These are phyloP conservation scores for Euryodendron excelsum DNA, from an alignment of 148 eudicot species.

Conservation along the genomic window DNA sequence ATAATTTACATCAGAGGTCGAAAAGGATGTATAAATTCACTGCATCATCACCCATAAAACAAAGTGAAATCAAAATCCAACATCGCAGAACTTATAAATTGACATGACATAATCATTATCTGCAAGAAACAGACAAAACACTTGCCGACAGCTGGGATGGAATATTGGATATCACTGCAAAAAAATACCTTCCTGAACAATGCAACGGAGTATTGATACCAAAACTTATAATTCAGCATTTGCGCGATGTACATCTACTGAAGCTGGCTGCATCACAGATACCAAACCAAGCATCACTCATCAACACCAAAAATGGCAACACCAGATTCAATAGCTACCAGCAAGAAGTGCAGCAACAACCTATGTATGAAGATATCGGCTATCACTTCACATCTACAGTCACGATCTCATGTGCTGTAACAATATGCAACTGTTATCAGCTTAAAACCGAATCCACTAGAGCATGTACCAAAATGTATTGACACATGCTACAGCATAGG, in stretches of 20 bases:
- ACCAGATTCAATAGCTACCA: constrained; percentile 18
- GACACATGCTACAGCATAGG: background rate
- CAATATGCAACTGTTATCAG: constrained; percentile 36
- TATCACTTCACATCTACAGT: constrained; percentile 43
- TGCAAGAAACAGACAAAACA: background rate
- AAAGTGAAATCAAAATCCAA: background rate
- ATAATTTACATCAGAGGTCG: too few species aligned
- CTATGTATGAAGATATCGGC: constrained; percentile 15
- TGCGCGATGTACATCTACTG: background rate
- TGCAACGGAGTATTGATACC: background rate
- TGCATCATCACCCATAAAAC: background rate
- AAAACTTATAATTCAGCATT: constrained; percentile 9
- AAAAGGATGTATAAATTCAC: too few species aligned
- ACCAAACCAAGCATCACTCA: constrained; percentile 23
- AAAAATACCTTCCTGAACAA: background rate
- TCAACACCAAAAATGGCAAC: constrained; percentile 7
- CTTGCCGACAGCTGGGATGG: background rate
- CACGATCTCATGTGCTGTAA: constrained; percentile 51
- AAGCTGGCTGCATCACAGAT: constrained; percentile 16
- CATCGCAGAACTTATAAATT: background rate
- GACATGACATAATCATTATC: background rate
- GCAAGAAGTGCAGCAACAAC: constrained; percentile 27
- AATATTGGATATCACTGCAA: background rate
- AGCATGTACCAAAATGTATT: constrained; percentile 4
- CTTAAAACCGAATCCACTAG: constrained; percentile 14